Conservation (phyloP, 2,329 filamentous ascomycete genomes). For the Hypomyces rosellus region DNA sequence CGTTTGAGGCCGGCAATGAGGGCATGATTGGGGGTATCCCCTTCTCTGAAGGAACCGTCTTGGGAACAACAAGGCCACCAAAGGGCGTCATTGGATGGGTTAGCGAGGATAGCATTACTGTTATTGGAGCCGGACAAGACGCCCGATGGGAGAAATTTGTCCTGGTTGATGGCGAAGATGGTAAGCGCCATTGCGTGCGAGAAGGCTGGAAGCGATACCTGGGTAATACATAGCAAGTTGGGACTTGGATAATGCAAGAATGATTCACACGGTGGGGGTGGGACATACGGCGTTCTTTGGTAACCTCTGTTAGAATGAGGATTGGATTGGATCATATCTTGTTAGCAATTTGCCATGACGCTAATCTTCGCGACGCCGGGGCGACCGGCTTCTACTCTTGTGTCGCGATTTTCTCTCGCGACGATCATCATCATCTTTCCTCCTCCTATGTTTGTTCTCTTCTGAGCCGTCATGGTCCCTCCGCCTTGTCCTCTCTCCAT, state of each 20-base stretch:
- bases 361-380: slow-evolving; percentile 25
- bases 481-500: slow-evolving; percentile 16
- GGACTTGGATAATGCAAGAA: neutral
- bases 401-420: slow-evolving; percentile 18
- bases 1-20: slow-evolving; percentile 81
- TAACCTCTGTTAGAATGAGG: neutral
- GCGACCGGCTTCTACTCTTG: slow-evolving; percentile 40
- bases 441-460: slow-evolving; percentile 21
- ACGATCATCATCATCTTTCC: slow-evolving; percentile 22
- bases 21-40: slow-evolving; percentile 39
- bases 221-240: slow-evolving; percentile 28
- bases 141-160: slow-evolving; percentile 85
- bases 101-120: slow-evolving; percentile 64
- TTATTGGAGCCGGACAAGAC: slow-evolving; percentile 73
- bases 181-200: slow-evolving; percentile 58
- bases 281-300: neutral
- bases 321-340: slow-evolving; percentile 16
- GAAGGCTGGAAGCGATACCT: slow-evolving; percentile 82
- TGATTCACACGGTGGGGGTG: neutral
- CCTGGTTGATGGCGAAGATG: slow-evolving; percentile 61
- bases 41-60: slow-evolving; percentile 37
- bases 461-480: slow-evolving; percentile 22
- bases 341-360: slow-evolving; percentile 1
- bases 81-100: slow-evolving; percentile 87
- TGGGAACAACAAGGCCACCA: slow-evolving; percentile 52